Evolutionary conservation across 257 asterid species (phyloP), one percentile per base, ranked within the genome.

Genomic region (Ballota nigra): DNA sequence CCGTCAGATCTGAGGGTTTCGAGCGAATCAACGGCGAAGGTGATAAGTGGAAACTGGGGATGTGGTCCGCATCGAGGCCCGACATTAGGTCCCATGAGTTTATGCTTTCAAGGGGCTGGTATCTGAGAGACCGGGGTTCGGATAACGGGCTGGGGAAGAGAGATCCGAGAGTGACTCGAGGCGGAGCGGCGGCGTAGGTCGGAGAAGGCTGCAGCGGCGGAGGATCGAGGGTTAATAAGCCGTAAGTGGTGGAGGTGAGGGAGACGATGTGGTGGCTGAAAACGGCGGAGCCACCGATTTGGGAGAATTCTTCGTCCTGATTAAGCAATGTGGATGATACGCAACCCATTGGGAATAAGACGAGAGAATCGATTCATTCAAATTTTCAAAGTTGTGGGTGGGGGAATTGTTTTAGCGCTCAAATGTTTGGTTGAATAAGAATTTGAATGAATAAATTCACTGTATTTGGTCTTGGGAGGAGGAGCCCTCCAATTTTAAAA

Each of bases 211-310:
- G 73, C 28, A 69, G 71, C n/a, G 80, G 73, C 20, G 80, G 74
- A 10, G 91, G 83, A 71, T 92, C 98, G 23, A 92, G 88, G 16
- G 88, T 82, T 5, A 94, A 23, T 23, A 94, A 79, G 19, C 99
- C 99, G 75, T 94, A 91, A 12, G 99, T 89, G 64, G 99, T 84
- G 86, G 99, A 94, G 76, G 97, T 91, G 63, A 91, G 96, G 56
- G 96, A 91, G 16, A 94, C 99, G 77, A 94, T 86, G 90, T 94
- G 99, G 87, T 94, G 95, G 78, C 86, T 86, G 79, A 94, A 86
- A 34, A 88, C 86, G 69, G 89, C 70, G 0, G 95, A 83, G 69
- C 83, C 92, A 7, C 96, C 92, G 70, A 93, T 84, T 63, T 86
- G 88, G 73, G 90, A 51, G 86, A 89, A 89, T 6, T 91, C 96